Percentiles rank a stretch among this genome's conserved stretches.
phyloP scores from a whole-genome alignment of 495 filamentous ascomycete species.

The Tuber aestivum region DNA sequence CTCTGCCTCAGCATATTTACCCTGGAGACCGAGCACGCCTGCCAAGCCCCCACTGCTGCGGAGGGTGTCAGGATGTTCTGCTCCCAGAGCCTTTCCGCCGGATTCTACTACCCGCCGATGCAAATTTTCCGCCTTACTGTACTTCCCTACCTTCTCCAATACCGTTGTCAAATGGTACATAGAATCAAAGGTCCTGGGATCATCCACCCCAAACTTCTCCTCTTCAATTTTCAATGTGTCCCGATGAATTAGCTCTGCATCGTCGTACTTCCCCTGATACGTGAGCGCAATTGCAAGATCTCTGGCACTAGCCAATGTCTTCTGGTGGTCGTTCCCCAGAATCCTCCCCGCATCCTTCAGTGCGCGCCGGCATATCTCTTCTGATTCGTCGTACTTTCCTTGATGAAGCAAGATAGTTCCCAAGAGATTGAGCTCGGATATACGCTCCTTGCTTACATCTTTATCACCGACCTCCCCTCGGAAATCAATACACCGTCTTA shows the following conservation, averaged over 20 bases:
- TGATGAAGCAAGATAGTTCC: slow-evolving; percentile 12
- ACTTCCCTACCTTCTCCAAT: neutral
- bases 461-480: slow-evolving; percentile 12
- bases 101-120: slow-evolving; percentile 6
- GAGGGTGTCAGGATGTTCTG: neutral
- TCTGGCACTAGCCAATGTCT: slow-evolving; percentile 18
- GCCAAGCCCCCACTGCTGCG: neutral
- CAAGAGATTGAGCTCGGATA: slow-evolving; percentile 15
- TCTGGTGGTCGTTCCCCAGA: slow-evolving; percentile 12
- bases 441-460: slow-evolving; percentile 36
- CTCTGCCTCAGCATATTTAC: neutral
- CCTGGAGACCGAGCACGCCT: neutral
- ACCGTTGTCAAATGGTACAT: neutral
- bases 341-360: slow-evolving; percentile 6
- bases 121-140: slow-evolving; percentile 12
- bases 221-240: neutral
- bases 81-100: neutral
- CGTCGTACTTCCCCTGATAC: neutral
- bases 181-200: neutral
- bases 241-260: neutral
- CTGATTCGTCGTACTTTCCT: slow-evolving; percentile 6
- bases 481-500: neutral
- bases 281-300: slow-evolving; percentile 39
- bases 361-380: slow-evolving; percentile 1
- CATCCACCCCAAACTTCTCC: neutral